phyloP scores from a whole-genome alignment of 257 asterid species.

The Gentiana macrophylla region DNA sequence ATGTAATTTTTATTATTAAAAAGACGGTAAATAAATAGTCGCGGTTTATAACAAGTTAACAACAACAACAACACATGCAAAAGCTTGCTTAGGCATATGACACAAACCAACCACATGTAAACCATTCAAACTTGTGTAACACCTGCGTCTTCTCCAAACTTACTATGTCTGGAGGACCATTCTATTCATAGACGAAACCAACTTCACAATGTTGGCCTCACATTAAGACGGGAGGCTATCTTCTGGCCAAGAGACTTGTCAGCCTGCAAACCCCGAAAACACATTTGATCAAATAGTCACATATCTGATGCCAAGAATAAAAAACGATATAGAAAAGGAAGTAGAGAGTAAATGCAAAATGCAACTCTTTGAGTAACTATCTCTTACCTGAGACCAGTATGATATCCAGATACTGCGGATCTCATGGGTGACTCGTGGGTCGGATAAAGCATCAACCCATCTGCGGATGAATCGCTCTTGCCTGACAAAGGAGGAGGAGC shows the following conservation, averaged over 20 bases:
- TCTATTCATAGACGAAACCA: not conserved
- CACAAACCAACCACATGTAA: not conserved
- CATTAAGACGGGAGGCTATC: slow-evolving; percentile 50
- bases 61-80: not conserved
- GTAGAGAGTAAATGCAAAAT: too few species aligned
- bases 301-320: not conserved
- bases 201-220: slow-evolving; percentile 63
- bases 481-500: slow-evolving; percentile 11
- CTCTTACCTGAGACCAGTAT: slow-evolving; percentile 31
- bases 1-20: too few species aligned
- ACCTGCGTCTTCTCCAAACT: not conserved
- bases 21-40: too few species aligned
- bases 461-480: slow-evolving; percentile 36
- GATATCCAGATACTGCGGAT: slow-evolving; percentile 35
- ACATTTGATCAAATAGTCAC: not conserved
- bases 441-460: slow-evolving; percentile 40
- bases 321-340: not conserved
- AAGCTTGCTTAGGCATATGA: not conserved
- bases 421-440: slow-evolving; percentile 36
- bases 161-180: not conserved
- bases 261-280: slow-evolving; percentile 24
- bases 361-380: too few species aligned
- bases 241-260: slow-evolving; percentile 74
- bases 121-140: not conserved
- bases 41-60: not conserved